Conservation (phyloP, 1,139 yeast species). For the Schwanniomyces etchellsii region DNA sequence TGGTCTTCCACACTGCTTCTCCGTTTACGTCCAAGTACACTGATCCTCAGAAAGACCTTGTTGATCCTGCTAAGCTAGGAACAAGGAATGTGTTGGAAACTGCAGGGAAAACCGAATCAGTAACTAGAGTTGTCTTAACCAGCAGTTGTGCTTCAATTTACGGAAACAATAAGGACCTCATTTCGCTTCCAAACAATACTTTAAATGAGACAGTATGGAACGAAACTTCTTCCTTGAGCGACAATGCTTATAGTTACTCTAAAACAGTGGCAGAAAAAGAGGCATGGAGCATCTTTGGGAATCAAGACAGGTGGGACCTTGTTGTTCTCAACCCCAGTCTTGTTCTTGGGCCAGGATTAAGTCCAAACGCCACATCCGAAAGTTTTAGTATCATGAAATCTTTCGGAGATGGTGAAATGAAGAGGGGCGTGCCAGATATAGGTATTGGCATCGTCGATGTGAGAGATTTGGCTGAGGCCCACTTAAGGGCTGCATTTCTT, state of each 20-base stretch:
- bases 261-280: no score
- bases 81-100: conserved; percentile 22
- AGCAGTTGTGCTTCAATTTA: no score
- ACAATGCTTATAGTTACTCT: no score
- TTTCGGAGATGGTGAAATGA: conserved; percentile 4
- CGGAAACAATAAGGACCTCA: no score
- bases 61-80: conserved; percentile 28
- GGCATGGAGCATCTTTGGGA: no score
- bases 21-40: conserved; percentile 24
- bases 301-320: no score
- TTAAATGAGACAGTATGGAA: no score
- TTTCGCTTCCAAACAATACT: no score
- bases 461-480: conserved; percentile 6
- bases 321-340: conserved; percentile 2
- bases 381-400: conserved; percentile 5
- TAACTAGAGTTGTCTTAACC: no score
- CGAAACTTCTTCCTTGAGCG: no score
- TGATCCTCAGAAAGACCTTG: conserved; percentile 14
- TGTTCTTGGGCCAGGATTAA: conserved; percentile 3
- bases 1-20: conserved; percentile 28
- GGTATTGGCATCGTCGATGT: conserved; percentile 5
- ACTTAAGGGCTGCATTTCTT: conserved; percentile 3
- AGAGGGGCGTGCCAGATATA: conserved; percentile 3
- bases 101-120: no score
- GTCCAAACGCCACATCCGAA: conserved; percentile 4